A percentile compares a stretch with the other conserved stretches of the same genome.
Evolutionary conservation across 768 basidiomycete species (phyloP).

Genomic region (Porphyrellus cyaneotinctus): DNA sequence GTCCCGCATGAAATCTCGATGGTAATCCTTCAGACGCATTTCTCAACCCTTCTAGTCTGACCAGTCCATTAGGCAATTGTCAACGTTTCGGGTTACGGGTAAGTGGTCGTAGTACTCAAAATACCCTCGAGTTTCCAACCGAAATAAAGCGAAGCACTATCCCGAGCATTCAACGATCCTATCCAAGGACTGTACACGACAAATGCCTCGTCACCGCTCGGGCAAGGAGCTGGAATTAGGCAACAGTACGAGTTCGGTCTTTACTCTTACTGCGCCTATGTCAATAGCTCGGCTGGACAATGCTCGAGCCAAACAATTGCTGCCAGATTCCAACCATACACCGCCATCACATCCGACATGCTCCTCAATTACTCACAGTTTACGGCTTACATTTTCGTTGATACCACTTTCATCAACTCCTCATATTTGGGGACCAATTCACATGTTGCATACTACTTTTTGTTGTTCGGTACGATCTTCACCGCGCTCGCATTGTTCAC

Average conservation of each 20-base stretch:
- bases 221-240: conserved; percentile 54
- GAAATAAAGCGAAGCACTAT: conserved; percentile 45
- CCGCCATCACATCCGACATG: conserved; percentile 66
- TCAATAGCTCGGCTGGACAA: conserved; percentile 52
- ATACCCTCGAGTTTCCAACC: not conserved
- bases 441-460: conserved; percentile 69
- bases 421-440: conserved; percentile 59
- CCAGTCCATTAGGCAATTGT: conserved; percentile 50
- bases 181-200: conserved; percentile 62
- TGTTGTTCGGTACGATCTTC: conserved; percentile 68
- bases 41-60: conserved; percentile 11
- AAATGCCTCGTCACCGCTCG: conserved; percentile 61
- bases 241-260: conserved; percentile 75
- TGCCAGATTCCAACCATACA: conserved; percentile 60
- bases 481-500: conserved; percentile 60
- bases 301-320: conserved; percentile 63
- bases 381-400: conserved; percentile 49
- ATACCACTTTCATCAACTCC: conserved; percentile 56
- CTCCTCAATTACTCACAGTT: conserved; percentile 53
- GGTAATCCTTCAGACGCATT: conserved; percentile 40
- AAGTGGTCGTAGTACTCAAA: conserved; percentile 17
- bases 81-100: conserved; percentile 73
- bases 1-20: conserved; percentile 71
- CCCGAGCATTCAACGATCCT: conserved; percentile 49
- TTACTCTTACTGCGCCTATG: conserved; percentile 75